Evolutionary conservation across 2,329 filamentous ascomycete species (phyloP), one percentile per base, ranked within the genome.

Genomic region (Colletotrichum plurivorum): DNA sequence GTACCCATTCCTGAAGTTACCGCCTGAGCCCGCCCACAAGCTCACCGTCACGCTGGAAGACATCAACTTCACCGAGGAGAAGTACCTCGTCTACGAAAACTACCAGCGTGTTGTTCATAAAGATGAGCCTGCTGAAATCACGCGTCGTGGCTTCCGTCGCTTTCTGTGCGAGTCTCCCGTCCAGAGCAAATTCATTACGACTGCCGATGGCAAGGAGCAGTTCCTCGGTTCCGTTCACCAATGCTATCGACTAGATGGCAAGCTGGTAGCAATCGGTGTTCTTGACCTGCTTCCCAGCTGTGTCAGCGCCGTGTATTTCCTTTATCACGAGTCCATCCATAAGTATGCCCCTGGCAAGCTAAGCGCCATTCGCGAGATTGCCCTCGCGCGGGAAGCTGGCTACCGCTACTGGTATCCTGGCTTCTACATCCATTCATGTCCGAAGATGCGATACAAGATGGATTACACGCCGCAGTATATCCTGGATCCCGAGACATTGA

Each of bases 401-500:
- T 94, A 95, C 74, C 82, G 86, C 51, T 94, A 89, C 84, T 96
- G 94, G 87, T 96, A 95, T 79, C 91, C 87, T 6, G 90, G 93
- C 6, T 95, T 90, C 78, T 96, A 95, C 75, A 95, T 96, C 68
- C 93, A 95, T 77, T 89, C 83, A 63, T 95, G 93, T 75, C 85
- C 88, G 61, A 96, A 96, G 82, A 95, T 96, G 93, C 85, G 86
- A 73, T 96, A 96, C 83, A 96, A 96, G 82, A 92, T 90, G 67
- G 91, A 94, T 75, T 96, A 93, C 77, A 84, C 85, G 12, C 93
- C 93, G 1, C 92, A 94, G 75, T 88, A 91, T 74, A 86, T 96
- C 12, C 84, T 95, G 12, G 92, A 95, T 72, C 91, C 92, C 0
- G 88, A 90, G 70, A 86, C 85, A 0, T 83, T 91, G 71, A 76